Evolutionary conservation across 2,329 filamentous ascomycete species (phyloP).

Genomic region (Leptodontidium sp.): DNA sequence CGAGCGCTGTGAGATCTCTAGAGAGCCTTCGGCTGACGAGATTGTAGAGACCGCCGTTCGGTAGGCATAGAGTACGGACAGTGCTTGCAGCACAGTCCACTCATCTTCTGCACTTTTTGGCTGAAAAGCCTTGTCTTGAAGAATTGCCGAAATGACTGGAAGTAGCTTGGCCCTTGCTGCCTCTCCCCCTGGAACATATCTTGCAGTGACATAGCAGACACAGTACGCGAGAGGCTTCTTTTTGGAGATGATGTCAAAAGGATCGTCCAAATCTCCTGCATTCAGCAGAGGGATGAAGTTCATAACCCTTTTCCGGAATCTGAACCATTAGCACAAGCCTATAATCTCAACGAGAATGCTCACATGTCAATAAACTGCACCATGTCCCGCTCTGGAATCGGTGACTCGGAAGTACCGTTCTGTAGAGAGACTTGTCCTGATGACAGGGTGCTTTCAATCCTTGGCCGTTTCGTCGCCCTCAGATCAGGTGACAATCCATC

Average conservation of each 20-base stretch:
- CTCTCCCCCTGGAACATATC: slow-evolving; percentile 27
- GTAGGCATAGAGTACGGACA: slow-evolving; percentile 30
- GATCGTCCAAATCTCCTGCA: slow-evolving; percentile 22
- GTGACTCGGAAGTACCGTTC: neutral
- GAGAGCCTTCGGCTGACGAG: neutral
- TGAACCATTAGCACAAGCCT: neutral
- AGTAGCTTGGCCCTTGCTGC: slow-evolving; percentile 17
- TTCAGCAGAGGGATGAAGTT: slow-evolving; percentile 26
- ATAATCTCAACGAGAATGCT: neutral
- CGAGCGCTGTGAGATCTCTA: slow-evolving; percentile 19
- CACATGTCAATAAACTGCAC: slow-evolving; percentile 29
- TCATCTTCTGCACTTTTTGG: slow-evolving; percentile 17
- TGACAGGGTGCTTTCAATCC: neutral
- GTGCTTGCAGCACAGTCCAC: slow-evolving; percentile 24
- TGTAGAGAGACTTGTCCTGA: neutral
- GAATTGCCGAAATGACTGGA: slow-evolving; percentile 15
- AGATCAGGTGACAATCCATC: neutral
- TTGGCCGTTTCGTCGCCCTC: slow-evolving; percentile 10
- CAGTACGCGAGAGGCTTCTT: slow-evolving; percentile 23
- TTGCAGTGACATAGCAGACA: slow-evolving; percentile 31
- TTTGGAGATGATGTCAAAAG: slow-evolving; percentile 11
- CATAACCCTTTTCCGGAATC: slow-evolving; percentile 22
- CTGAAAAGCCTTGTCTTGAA: slow-evolving; percentile 19
- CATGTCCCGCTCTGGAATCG: slow-evolving; percentile 24
- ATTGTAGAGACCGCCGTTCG: slow-evolving; percentile 9